Base-by-base conservation (phyloP, 2,329 filamentous ascomycete genomes). In the Harringtonia aguacate region DNA sequence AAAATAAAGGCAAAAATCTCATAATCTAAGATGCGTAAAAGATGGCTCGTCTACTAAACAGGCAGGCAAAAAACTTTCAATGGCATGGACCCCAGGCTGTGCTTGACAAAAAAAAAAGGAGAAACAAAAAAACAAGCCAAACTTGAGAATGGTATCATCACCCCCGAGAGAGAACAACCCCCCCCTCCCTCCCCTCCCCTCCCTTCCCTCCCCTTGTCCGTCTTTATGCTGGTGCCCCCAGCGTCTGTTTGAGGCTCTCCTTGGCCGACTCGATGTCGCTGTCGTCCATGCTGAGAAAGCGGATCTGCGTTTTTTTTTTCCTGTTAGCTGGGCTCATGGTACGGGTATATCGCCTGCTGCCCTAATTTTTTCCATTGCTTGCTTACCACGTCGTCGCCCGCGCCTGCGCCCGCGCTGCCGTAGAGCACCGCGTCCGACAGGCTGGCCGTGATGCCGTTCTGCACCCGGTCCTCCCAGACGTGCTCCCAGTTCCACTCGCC, bases 401-500 rank as follows among this genome's bases (percentile, higher is more conserved):
- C 65, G 36, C 72, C 70, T n/a, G 24, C 24, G 10, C 24, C 24
- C 6, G 69, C 67, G 46, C 71, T 72, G 7, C 87, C 86, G 63
- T 81, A 97, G 21, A 97, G 64, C 5, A 86, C 80, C 2, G 79
- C 68, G 52, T 97, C 90, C 1, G 86, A 85, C 40, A 87, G 65
- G 56, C 87, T 94, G 10, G 75, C 72, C 41, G 81, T 75, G 36
- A 95, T 77, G 17, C 84, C 84, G 60, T 83, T 85, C 61, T 78
- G 81, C 1, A 95, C 89, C 44, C 90, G 75, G 51, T 89, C 83
- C 58, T 94, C 86, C 90, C 90, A 98, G 0, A 97, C 90, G 0
- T 90, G 89, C 56, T 95, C 87, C 90, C 90, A 97, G 58, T 94
- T 94, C 90, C 90, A 97, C 55, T 94, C 84, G 8, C 84, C 85